Evolutionary conservation across 345 rosid genomes (phyloP).

Genomic region (Populus euphratica): DNA sequence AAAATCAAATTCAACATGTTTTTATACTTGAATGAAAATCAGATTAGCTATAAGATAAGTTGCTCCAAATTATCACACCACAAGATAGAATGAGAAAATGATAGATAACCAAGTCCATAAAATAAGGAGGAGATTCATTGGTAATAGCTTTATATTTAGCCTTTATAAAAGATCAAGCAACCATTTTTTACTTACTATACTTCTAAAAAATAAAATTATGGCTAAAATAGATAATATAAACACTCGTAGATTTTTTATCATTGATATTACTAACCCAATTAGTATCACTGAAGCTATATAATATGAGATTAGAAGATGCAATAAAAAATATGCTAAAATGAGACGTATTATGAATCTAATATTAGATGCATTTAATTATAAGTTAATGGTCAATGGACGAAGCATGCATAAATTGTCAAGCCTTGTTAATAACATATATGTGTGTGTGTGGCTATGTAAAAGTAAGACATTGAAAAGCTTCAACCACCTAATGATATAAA

Average conservation of each 20-base stretch:
- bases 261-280: background rate
- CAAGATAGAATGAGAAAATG: too few species aligned
- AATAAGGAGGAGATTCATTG: background rate
- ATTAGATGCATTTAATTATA: background rate
- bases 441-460: background rate
- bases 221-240: background rate
- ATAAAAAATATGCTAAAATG: background rate
- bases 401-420: background rate
- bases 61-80: background rate
- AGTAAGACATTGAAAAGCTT: background rate
- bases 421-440: background rate
- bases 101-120: too few species aligned
- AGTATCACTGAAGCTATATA: background rate
- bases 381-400: background rate
- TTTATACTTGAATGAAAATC: too few species aligned
- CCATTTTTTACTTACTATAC: background rate
- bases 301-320: background rate
- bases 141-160: too few species aligned
- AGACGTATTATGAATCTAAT: background rate
- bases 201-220: background rate
- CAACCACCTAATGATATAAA: background rate
- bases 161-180: background rate
- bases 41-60: too few species aligned
- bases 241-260: background rate
- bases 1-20: too few species aligned